These are phyloP conservation scores for Erysimum pusillum DNA, from an alignment of 441 rosid genomes.

Conservation along the genomic window DNA sequence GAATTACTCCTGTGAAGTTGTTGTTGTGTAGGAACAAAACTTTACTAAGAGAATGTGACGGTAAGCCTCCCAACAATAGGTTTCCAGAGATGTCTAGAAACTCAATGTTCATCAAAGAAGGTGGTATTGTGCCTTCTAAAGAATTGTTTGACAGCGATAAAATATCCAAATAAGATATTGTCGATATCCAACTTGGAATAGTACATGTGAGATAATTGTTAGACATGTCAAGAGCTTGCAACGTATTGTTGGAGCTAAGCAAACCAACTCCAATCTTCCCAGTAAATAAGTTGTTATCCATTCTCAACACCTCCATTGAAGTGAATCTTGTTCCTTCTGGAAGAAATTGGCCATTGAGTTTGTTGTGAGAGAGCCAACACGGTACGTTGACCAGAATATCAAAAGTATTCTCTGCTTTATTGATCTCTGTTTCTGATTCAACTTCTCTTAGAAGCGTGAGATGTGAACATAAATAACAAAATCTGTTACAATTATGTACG, in stretches of 20 bases:
- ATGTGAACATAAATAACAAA: too few relatives aligned
- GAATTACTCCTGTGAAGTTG: constrained; percentile 18
- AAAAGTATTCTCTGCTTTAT: neutral
- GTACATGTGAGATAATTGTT: constrained; percentile 19
- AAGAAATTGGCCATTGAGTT: neutral
- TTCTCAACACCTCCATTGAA: neutral
- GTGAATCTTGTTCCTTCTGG: constrained; percentile 23
- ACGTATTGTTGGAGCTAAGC: neutral
- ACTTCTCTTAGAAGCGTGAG: too few relatives aligned
- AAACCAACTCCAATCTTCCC: constrained; percentile 34
- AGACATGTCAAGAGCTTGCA: constrained; percentile 5
- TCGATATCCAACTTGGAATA: neutral
- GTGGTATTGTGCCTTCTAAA: constrained; percentile 25
- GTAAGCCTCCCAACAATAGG: constrained; percentile 18
- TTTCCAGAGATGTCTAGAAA: constrained; percentile 42
- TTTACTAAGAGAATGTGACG: neutral
- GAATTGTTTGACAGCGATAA: constrained; percentile 18
- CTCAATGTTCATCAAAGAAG: neutral
- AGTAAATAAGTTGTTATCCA: constrained; percentile 35
- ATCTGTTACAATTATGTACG: neutral
- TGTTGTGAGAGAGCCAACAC: constrained; percentile 37
- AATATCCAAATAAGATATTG: neutral
- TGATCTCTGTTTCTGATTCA: neutral
- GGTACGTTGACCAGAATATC: neutral
- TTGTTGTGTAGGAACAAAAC: constrained; percentile 24